A percentile compares a stretch with the other conserved stretches of the same genome.
Evolutionary conservation across 2,329 filamentous ascomycete genomes (phyloP).

Genomic region (Diplocarpon rosae): DNA sequence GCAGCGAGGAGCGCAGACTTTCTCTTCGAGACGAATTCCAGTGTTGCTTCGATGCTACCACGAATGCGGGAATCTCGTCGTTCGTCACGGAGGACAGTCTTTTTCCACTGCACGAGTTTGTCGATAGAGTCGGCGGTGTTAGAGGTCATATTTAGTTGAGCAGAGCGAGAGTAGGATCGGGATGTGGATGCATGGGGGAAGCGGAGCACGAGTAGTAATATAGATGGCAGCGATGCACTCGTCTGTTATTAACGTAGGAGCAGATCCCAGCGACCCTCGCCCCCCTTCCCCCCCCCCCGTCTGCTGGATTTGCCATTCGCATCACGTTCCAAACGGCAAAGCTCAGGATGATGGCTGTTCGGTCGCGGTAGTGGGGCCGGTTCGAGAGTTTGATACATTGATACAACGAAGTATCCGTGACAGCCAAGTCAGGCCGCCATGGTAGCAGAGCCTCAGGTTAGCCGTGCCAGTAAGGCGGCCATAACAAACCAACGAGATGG

Average conservation of each 20-base stretch:
- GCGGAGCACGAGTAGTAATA: not conserved
- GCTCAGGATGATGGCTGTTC: no score
- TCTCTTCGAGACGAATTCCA: slow-evolving; percentile 14
- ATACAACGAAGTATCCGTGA: no score
- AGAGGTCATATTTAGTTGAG: slow-evolving; percentile 10
- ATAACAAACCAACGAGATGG: slow-evolving; percentile 13
- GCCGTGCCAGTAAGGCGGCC: slow-evolving; percentile 2
- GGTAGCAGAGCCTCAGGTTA: no score
- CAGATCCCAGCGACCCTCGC: no score
- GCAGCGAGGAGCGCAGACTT: slow-evolving; percentile 2
- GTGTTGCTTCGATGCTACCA: slow-evolving; percentile 16
- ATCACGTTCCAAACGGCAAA: no score
- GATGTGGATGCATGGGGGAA: slow-evolving; percentile 4
- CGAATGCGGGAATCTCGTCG: slow-evolving; percentile 17
- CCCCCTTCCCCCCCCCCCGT: no score
- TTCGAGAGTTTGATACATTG: no score
- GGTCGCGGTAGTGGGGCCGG: no score
- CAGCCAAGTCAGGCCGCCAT: no score
- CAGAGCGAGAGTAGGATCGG: not conserved
- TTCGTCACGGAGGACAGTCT: slow-evolving; percentile 15
- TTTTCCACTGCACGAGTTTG: slow-evolving; percentile 17
- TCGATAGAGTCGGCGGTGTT: slow-evolving; percentile 16
- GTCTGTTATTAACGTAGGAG: no score
- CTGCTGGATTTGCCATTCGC: no score
- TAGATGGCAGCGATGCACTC: not conserved